These are phyloP conservation scores for Rhinocladiella similis DNA, from an alignment of 2,329 filamentous ascomycete species.

Conservation along the genomic window DNA sequence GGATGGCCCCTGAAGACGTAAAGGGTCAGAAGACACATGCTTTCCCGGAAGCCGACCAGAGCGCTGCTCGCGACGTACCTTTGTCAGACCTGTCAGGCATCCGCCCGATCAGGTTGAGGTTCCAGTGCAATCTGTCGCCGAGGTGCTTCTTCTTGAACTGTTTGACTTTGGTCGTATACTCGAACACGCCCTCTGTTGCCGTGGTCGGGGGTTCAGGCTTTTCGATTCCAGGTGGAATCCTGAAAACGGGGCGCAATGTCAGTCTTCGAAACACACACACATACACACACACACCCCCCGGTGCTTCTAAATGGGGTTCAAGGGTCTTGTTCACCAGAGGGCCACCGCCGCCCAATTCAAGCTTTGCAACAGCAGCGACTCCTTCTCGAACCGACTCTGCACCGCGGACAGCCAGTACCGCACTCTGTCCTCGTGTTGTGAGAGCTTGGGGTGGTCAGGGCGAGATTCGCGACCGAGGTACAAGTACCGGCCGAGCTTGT, in stretches of 20 bases:
- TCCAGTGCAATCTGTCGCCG: conserved; percentile 16
- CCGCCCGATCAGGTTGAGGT: conserved; percentile 21
- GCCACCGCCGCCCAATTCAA: conserved; percentile 19
- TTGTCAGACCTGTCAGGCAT: conserved; percentile 13
- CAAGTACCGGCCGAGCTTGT: conserved; percentile 17
- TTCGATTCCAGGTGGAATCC: conserved; percentile 17
- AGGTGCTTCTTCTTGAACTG: conserved; percentile 14
- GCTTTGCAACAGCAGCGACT: conserved; percentile 13
- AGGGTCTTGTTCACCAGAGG: conserved; percentile 13
- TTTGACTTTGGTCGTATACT: conserved; percentile 16
- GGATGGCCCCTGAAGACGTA: conserved; percentile 15
- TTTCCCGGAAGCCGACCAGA: not conserved
- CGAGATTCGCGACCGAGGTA: conserved; percentile 17
- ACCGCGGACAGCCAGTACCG: conserved; percentile 13
- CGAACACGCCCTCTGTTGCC: conserved; percentile 4
- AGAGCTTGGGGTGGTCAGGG: conserved; percentile 17
- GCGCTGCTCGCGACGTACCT: conserved; percentile 4
- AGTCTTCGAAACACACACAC: too few species aligned
- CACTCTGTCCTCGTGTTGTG: conserved; percentile 4
- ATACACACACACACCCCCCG: not conserved
- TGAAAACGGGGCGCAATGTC: not conserved
- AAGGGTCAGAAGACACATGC: not conserved
- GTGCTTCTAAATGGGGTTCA: not conserved
- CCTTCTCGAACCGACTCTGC: conserved; percentile 8
- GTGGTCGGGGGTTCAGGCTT: conserved; percentile 6